A percentile compares a stretch with the other conserved stretches of the same genome.
Evolutionary conservation across 192 early-diverging fungal genomes (phyloP).

Genomic region (Linnemannia hyalina): DNA sequence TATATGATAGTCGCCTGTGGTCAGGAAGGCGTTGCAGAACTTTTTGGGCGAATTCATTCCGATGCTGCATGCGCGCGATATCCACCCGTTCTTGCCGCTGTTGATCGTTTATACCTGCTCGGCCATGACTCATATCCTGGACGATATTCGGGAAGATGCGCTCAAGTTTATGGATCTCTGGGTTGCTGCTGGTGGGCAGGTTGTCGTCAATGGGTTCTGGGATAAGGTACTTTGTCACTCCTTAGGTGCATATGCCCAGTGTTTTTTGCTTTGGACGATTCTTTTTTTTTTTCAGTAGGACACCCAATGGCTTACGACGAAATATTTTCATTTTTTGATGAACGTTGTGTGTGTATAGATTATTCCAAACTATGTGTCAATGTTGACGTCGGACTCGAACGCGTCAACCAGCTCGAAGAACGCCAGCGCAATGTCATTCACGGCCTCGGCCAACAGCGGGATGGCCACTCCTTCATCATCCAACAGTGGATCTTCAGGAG

Average conservation of each 20-base stretch:
- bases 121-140: slow-evolving; percentile 90
- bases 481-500: not conserved
- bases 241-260: not conserved
- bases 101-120: slow-evolving; percentile 86
- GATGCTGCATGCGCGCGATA: slow-evolving; percentile 62
- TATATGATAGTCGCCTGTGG: slow-evolving; percentile 34
- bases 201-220: slow-evolving; percentile 74
- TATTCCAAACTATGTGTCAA: slow-evolving; percentile 72
- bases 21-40: slow-evolving; percentile 62
- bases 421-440: slow-evolving; percentile 49
- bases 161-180: slow-evolving; percentile 83
- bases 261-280: not conserved
- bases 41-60: slow-evolving; percentile 60
- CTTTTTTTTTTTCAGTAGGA: not conserved
- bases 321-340: not conserved
- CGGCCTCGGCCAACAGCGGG: slow-evolving; percentile 26
- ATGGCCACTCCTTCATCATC: slow-evolving; percentile 20
- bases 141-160: slow-evolving; percentile 87
- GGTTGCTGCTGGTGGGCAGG: slow-evolving; percentile 71
- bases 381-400: slow-evolving; percentile 70
- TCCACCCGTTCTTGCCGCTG: slow-evolving; percentile 84
- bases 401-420: slow-evolving; percentile 52
- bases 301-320: not conserved
- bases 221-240: slow-evolving; percentile 65
- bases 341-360: slow-evolving; percentile 49